phyloP scores from a whole-genome alignment of 2,329 filamentous ascomycete genomes.

The Apiospora rasikravindrae region DNA sequence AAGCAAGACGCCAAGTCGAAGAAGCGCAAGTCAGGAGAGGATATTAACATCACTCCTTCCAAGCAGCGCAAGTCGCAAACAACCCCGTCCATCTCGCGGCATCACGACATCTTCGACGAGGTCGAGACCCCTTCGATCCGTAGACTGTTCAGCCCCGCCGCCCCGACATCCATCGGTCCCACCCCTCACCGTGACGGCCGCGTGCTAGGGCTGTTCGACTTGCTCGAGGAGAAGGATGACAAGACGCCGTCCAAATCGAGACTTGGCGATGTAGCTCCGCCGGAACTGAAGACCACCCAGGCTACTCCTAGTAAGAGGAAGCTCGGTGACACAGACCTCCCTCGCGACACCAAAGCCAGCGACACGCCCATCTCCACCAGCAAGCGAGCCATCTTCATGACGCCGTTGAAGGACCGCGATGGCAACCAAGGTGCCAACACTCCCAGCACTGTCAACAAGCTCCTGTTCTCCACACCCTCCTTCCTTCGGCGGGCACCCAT shows the following conservation, averaged over 20 bases:
- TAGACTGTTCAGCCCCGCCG: slow-evolving; percentile 64
- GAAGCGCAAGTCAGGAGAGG: slow-evolving; percentile 48
- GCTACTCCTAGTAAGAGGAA: slow-evolving; percentile 55
- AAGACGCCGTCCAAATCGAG: slow-evolving; percentile 53
- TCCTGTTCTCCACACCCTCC: slow-evolving; percentile 71
- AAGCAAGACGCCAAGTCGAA: slow-evolving; percentile 16
- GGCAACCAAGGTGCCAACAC: slow-evolving; percentile 48
- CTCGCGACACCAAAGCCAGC: slow-evolving; percentile 42
- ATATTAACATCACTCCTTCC: slow-evolving; percentile 49
- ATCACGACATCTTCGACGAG: slow-evolving; percentile 39
- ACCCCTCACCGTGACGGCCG: slow-evolving; percentile 81
- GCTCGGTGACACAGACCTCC: slow-evolving; percentile 34
- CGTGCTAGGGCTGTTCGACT: slow-evolving; percentile 78
- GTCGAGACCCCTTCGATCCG: slow-evolving; percentile 62
- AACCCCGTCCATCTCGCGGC: slow-evolving; percentile 52
- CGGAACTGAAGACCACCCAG: slow-evolving; percentile 32
- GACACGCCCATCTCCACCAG: slow-evolving; percentile 60
- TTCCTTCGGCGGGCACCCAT: slow-evolving; percentile 66
- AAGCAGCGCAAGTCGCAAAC: slow-evolving; percentile 55
- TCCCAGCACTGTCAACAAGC: slow-evolving; percentile 57
- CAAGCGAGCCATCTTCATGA: slow-evolving; percentile 66
- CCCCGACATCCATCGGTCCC: slow-evolving; percentile 70
- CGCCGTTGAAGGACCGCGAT: slow-evolving; percentile 60
- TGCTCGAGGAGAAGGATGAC: slow-evolving; percentile 57
- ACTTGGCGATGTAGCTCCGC: slow-evolving; percentile 46